These are phyloP conservation scores for Blepharisma japonicum DNA, from an alignment of 73 alveolate species.

Conservation along the genomic window DNA sequence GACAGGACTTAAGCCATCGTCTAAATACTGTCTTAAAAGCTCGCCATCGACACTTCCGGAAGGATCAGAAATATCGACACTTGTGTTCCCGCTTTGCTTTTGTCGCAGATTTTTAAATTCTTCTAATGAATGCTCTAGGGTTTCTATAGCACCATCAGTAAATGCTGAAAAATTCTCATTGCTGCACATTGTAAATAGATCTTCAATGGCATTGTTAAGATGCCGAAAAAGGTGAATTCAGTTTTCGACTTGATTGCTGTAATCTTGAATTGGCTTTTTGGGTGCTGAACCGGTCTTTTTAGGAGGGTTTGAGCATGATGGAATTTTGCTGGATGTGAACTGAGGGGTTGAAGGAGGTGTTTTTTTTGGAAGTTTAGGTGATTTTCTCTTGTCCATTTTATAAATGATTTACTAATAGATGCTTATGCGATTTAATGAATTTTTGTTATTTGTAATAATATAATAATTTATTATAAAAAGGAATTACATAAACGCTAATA, in stretches of 20 bases:
- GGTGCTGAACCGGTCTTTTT: too few relatives aligned
- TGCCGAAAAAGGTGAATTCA: background rate
- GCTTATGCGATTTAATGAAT: too few relatives aligned
- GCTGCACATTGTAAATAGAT: background rate
- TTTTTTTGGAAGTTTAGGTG: too few relatives aligned
- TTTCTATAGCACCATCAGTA: slow-evolving; percentile 15
- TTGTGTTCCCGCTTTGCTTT: slow-evolving; percentile 3
- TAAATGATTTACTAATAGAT: too few relatives aligned
- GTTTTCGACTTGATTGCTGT: background rate
- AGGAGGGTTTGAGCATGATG: too few relatives aligned
- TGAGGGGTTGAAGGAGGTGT: too few relatives aligned
- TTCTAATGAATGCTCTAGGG: background rate
- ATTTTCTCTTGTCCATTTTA: too few relatives aligned
- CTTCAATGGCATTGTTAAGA: background rate
- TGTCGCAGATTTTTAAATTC: background rate
- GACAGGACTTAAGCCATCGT: slow-evolving; percentile 11
- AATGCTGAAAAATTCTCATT: background rate
- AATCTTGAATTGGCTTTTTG: slow-evolving; percentile 12
- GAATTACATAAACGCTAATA: too few relatives aligned
- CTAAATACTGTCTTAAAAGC: background rate
- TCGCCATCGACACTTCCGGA: slow-evolving; percentile 17
- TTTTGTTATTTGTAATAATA: too few relatives aligned
- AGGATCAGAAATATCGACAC: slow-evolving; percentile 19
- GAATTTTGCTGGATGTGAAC: too few relatives aligned
- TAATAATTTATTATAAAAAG: too few relatives aligned